phyloP scores from a whole-genome alignment of 306 rosid species.

The Aeschynomene evenia region DNA sequence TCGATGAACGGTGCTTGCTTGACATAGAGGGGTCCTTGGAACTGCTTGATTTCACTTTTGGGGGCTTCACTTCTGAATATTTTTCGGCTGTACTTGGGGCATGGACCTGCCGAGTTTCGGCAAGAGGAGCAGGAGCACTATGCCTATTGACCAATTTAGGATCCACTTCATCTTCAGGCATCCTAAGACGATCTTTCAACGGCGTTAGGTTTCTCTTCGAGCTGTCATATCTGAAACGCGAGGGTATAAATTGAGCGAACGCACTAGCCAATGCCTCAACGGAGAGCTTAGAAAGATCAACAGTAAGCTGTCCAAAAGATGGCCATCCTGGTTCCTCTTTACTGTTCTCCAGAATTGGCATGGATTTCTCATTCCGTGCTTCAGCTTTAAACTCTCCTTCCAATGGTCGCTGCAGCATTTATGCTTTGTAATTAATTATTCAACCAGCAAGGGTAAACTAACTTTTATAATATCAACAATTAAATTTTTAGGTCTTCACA shows the following conservation, averaged over 20 bases:
- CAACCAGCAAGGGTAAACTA: slow-evolving; percentile 6
- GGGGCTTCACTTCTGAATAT: slow-evolving; percentile 67
- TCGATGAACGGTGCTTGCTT: slow-evolving; percentile 77
- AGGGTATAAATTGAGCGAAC: slow-evolving; percentile 55
- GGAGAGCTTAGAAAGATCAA: slow-evolving; percentile 73
- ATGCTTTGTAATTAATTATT: slow-evolving; percentile 31
- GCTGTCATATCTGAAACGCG: slow-evolving; percentile 44
- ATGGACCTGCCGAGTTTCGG: slow-evolving; percentile 58
- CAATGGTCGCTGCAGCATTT: slow-evolving; percentile 39
- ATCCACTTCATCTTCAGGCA: slow-evolving; percentile 70
- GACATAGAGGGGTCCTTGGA: slow-evolving; percentile 76
- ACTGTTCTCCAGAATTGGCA: slow-evolving; percentile 40
- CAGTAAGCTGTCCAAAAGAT: slow-evolving; percentile 70
- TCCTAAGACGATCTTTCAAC: slow-evolving; percentile 63
- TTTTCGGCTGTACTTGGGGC: slow-evolving; percentile 51
- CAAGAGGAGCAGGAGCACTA: slow-evolving; percentile 43
- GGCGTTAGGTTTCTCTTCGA: slow-evolving; percentile 62
- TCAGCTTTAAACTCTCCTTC: slow-evolving; percentile 53
- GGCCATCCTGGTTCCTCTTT: slow-evolving; percentile 98
- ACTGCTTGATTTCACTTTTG: slow-evolving; percentile 73
- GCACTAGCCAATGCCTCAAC: slow-evolving; percentile 49
- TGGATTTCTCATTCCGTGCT: slow-evolving; percentile 45
- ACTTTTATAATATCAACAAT: background rate
- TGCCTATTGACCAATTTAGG: slow-evolving; percentile 50
- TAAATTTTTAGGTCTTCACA: background rate